Evolutionary conservation across 1,284 basidiomycete genomes (phyloP).

Genomic region (Cryptococcus amylolentus): DNA sequence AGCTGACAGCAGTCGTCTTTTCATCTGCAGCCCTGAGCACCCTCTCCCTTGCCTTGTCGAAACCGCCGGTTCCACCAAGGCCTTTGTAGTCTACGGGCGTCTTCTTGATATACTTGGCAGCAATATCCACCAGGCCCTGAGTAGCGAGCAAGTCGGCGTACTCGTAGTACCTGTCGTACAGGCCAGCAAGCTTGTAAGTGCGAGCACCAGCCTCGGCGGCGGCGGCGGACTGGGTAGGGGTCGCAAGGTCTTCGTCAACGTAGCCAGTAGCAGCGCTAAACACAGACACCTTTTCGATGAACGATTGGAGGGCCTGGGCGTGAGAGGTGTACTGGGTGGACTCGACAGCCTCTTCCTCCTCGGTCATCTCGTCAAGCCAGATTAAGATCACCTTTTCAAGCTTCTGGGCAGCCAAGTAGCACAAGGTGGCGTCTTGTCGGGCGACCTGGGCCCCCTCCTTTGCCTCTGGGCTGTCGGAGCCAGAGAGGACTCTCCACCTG

Average conservation of each 20-base stretch:
- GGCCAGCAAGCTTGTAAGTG: slow-evolving; percentile 73
- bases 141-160: slow-evolving; percentile 89
- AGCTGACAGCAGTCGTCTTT: background rate
- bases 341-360: slow-evolving; percentile 63
- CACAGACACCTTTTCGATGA: slow-evolving; percentile 94
- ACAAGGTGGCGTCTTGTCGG: slow-evolving; percentile 86
- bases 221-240: slow-evolving; percentile 49
- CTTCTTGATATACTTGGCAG: slow-evolving; percentile 72
- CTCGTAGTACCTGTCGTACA: slow-evolving; percentile 94
- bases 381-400: slow-evolving; percentile 86
- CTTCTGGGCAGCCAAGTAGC: slow-evolving; percentile 84
- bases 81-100: slow-evolving; percentile 78
- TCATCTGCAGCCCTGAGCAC: slow-evolving; percentile 37
- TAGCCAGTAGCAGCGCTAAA: slow-evolving; percentile 89
- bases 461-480: slow-evolving; percentile 53
- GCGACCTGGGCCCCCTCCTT: slow-evolving; percentile 56
- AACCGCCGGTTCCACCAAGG: slow-evolving; percentile 53
- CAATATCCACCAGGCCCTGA: slow-evolving; percentile 83
- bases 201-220: slow-evolving; percentile 57
- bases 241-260: slow-evolving; percentile 70
- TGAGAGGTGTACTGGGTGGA: slow-evolving; percentile 75
- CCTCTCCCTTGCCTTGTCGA: slow-evolving; percentile 60
- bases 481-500: slow-evolving; percentile 62
- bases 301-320: slow-evolving; percentile 83
- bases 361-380: slow-evolving; percentile 86